Evolutionary conservation across 352 stramenopile species (phyloP).

Genomic region (Phytopythium litorale): DNA sequence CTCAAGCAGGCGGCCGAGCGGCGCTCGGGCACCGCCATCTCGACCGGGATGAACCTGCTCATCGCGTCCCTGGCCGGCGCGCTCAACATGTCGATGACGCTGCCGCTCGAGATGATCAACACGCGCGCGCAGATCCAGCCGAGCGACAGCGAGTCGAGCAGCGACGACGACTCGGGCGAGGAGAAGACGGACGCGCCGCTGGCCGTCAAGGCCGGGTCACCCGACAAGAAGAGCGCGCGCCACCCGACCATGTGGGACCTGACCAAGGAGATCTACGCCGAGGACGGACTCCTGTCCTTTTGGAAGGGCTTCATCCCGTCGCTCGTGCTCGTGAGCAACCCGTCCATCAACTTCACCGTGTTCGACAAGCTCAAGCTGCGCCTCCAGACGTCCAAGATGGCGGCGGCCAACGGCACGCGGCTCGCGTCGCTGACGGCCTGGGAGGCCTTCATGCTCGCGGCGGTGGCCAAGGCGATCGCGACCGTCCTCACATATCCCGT

Average conservation of each 20-base stretch:
- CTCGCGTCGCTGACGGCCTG: conserved; percentile 51
- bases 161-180: conserved; percentile 26
- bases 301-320: conserved; percentile 88
- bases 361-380: conserved; percentile 84
- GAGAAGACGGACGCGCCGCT: conserved; percentile 9
- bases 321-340: conserved; percentile 86
- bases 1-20: conserved; percentile 63
- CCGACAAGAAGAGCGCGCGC: not conserved
- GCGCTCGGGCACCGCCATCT: conserved; percentile 37
- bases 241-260: conserved; percentile 47
- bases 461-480: conserved; percentile 78
- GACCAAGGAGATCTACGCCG: conserved; percentile 58
- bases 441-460: conserved; percentile 80
- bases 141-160: conserved; percentile 41
- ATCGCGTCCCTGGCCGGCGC: conserved; percentile 73
- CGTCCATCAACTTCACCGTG: conserved; percentile 88
- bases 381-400: conserved; percentile 51
- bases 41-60: conserved; percentile 67
- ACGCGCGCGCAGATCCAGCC: conserved; percentile 74
- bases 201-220: not conserved
- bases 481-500: conserved; percentile 87
- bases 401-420: conserved; percentile 26
- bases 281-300: conserved; percentile 69
- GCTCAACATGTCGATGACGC: conserved; percentile 87
- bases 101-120: conserved; percentile 87